Evolutionary conservation across 768 basidiomycete genomes (phyloP).

Genomic region (Suillus plorans): DNA sequence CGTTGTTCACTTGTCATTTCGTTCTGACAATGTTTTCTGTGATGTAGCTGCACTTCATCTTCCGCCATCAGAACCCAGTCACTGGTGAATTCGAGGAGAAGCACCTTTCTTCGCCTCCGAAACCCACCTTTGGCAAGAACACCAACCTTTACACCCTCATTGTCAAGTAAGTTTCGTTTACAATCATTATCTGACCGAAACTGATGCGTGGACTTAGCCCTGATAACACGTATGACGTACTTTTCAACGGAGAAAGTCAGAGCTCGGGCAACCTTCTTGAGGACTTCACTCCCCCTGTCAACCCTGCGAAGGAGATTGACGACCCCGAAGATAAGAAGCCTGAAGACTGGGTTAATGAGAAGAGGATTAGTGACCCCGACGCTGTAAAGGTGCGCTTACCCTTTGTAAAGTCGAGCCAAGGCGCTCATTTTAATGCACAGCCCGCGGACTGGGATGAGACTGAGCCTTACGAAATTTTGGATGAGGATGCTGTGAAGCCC

Average conservation of each 20-base stretch:
- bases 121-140: conserved; percentile 84
- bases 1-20: too few relatives aligned
- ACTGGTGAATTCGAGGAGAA: conserved; percentile 96
- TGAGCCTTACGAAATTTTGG: conserved; percentile 87
- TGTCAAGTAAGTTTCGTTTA: conserved; percentile 63
- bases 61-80: conserved; percentile 94
- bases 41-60: conserved; percentile 92
- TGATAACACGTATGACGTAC: conserved; percentile 91
- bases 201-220: conserved; percentile 48
- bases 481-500: conserved; percentile 86
- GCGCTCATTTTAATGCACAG: conserved; percentile 31
- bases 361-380: conserved; percentile 81
- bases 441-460: conserved; percentile 99
- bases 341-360: conserved; percentile 86
- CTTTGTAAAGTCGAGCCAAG: neutral
- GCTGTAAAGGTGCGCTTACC: conserved; percentile 66
- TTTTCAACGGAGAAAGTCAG: conserved; percentile 83
- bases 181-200: neutral
- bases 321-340: conserved; percentile 93
- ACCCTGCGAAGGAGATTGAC: conserved; percentile 91
- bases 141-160: conserved; percentile 95
- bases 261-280: conserved; percentile 84
- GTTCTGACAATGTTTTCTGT: conserved; percentile 7
- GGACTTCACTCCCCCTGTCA: conserved; percentile 91
- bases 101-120: conserved; percentile 81